phyloP scores from a whole-genome alignment of 2,329 filamentous ascomycete species.

The Chaetomium olivaceum region DNA sequence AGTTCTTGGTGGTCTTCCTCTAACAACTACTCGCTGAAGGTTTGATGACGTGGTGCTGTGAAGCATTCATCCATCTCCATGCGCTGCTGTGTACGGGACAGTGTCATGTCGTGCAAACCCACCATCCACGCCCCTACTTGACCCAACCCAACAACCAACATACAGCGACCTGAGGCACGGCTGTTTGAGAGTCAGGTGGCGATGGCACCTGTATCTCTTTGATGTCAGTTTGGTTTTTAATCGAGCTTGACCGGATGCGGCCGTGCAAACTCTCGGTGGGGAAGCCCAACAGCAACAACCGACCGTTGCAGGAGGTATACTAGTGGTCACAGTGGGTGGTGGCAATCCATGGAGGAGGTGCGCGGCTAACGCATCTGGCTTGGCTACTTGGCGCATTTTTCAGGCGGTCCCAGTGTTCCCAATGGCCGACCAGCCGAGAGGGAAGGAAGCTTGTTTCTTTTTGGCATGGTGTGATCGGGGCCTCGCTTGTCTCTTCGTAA shows the following conservation, averaged over 20 bases:
- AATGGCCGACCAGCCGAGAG: slow-evolving; percentile 18
- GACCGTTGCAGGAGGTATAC: not conserved
- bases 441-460: slow-evolving; percentile 21
- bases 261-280: not conserved
- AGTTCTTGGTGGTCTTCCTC: too few relatives aligned
- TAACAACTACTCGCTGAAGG: not conserved
- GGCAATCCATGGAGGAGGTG: slow-evolving; percentile 21
- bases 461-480: slow-evolving; percentile 20
- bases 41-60: not conserved
- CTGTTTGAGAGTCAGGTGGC: not conserved
- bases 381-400: slow-evolving; percentile 25
- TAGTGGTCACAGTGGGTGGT: too few relatives aligned
- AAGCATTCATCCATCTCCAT: not conserved
- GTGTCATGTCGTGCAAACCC: too few relatives aligned
- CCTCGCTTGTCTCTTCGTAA: slow-evolving; percentile 10
- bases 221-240: not conserved
- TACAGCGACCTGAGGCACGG: slow-evolving; percentile 8
- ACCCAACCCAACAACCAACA: not conserved
- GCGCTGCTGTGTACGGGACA: not conserved
- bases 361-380: slow-evolving; percentile 32
- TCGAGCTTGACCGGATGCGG: slow-evolving; percentile 1
- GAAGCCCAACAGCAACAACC: not conserved
- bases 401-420: not conserved
- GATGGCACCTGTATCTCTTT: not conserved
- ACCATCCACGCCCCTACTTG: not conserved